A percentile compares a stretch with the other conserved stretches of the same genome.
phyloP scores from a whole-genome alignment of 2,329 filamentous ascomycete species.

The Sporothrix mexicana region DNA sequence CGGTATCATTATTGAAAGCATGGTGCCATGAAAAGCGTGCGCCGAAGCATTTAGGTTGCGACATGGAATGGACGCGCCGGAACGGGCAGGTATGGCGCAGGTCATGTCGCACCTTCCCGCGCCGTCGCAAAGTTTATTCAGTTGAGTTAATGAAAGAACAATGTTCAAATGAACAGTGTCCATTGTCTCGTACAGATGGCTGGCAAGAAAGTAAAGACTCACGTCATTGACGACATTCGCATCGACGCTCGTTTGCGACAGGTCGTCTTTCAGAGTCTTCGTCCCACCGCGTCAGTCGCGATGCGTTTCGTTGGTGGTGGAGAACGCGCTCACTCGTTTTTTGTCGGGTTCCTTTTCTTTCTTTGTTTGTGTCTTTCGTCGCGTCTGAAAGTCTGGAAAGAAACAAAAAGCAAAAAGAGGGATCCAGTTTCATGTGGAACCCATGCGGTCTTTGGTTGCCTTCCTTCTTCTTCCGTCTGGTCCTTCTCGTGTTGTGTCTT shows the following conservation, averaged over 20 bases:
- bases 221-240: background rate
- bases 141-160: background rate
- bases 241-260: slow-evolving; percentile 9
- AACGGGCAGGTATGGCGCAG: slow-evolving; percentile 15
- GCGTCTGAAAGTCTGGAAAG: background rate
- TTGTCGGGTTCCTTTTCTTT: slow-evolving; percentile 10
- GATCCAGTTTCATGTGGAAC: slow-evolving; percentile 6
- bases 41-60: background rate
- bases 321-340: slow-evolving; percentile 2
- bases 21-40: background rate
- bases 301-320: slow-evolving; percentile 1
- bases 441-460: background rate
- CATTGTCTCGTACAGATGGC: background rate
- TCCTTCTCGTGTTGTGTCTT: background rate
- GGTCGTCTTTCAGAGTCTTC: background rate
- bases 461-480: background rate
- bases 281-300: background rate
- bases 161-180: background rate
- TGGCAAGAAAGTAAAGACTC: background rate
- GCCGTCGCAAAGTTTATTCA: background rate
- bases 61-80: slow-evolving; percentile 8
- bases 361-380: background rate
- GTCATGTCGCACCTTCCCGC: slow-evolving; percentile 16
- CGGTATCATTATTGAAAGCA: background rate
- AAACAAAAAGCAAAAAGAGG: background rate